Conservation (phyloP, 257 asterid species). For the Solanum dulcamara region DNA sequence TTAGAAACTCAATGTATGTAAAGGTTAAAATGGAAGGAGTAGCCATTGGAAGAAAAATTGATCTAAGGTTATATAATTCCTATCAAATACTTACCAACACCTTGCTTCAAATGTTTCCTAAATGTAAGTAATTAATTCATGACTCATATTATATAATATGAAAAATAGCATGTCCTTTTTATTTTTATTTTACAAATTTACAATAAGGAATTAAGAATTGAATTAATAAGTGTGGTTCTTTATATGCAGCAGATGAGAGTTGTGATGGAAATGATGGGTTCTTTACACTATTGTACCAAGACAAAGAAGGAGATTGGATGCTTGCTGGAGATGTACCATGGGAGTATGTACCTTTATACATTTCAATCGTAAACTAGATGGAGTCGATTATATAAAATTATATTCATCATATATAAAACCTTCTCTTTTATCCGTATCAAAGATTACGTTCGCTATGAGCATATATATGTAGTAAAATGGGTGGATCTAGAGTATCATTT, state of each 20-base stretch:
- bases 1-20: slow-evolving; percentile 27
- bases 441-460: no score
- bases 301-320: slow-evolving; percentile 52
- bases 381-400: no score
- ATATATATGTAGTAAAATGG: no score
- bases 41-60: slow-evolving; percentile 57
- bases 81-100: slow-evolving; percentile 17
- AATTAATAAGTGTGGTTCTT: neutral
- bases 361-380: neutral
- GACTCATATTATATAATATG: neutral
- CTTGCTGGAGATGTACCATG: slow-evolving; percentile 49
- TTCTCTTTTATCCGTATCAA: no score
- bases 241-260: slow-evolving; percentile 11
- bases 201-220: neutral
- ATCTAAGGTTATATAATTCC: slow-evolving; percentile 25
- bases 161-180: neutral
- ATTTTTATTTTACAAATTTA: neutral
- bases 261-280: slow-evolving; percentile 10
- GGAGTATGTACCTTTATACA: slow-evolving; percentile 32
- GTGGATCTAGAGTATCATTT: no score
- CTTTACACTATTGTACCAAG: slow-evolving; percentile 40
- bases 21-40: slow-evolving; percentile 74
- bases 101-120: slow-evolving; percentile 39
- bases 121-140: slow-evolving; percentile 19
- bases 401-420: no score